Evolutionary conservation across 495 filamentous ascomycete genomes (phyloP).

Genomic region (Aspergillus indologenus): DNA sequence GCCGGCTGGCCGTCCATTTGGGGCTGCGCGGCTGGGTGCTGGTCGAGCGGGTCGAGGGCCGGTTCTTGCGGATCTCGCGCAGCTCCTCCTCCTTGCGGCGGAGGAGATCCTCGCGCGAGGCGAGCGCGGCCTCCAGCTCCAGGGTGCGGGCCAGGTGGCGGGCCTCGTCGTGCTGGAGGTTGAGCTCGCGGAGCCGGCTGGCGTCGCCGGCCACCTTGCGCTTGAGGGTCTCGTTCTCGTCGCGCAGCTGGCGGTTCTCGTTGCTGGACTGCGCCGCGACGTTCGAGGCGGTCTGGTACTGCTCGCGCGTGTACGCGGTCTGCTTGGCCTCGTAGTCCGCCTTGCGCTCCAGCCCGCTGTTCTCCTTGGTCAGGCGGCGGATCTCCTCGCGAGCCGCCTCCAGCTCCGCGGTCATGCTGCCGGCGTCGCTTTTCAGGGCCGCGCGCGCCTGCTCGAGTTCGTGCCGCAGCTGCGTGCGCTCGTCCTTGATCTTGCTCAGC

Average conservation of each 20-base stretch:
- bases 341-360: constrained; percentile 43
- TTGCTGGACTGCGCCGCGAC: constrained; percentile 45
- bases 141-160: constrained; percentile 40
- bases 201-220: constrained; percentile 52
- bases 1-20: constrained; percentile 42
- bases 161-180: constrained; percentile 38
- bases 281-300: constrained; percentile 63
- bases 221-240: constrained; percentile 45
- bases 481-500: constrained; percentile 45
- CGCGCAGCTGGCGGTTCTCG: constrained; percentile 50
- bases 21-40: constrained; percentile 48
- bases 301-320: constrained; percentile 56
- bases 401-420: constrained; percentile 44
- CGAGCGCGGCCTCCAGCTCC: constrained; percentile 47
- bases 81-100: constrained; percentile 61
- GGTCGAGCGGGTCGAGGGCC: constrained; percentile 44
- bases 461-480: constrained; percentile 43
- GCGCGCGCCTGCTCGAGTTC: constrained; percentile 49
- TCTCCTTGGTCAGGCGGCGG: constrained; percentile 40
- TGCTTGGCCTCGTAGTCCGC: constrained; percentile 50
- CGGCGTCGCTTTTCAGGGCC: constrained; percentile 47
- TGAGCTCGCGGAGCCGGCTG: constrained; percentile 48
- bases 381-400: constrained; percentile 45
- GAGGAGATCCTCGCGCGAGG: constrained; percentile 46
- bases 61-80: constrained; percentile 50